Evolutionary conservation across 2,329 filamentous ascomycete species (phyloP), one percentile per base, ranked within the genome.

Genomic region (Fusarium kyushuense): DNA sequence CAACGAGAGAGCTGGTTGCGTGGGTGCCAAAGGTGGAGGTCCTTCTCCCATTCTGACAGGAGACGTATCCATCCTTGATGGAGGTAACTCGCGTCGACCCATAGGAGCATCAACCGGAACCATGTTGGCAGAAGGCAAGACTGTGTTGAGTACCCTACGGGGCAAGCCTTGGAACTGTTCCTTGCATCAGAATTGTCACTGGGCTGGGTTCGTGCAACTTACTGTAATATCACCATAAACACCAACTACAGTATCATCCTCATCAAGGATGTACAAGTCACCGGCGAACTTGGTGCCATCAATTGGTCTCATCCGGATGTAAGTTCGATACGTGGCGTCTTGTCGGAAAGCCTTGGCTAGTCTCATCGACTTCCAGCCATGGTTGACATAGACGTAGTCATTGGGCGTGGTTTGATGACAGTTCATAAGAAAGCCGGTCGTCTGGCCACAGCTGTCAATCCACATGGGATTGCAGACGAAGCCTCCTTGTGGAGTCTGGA

Each of bases 341-440:
- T 57, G 40, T 9, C 67, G 53, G 2, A 67, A 53, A 10, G 19
- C 52, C 4, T 82, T 41, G 1, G 53, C 79, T 64, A 87, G 83
- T 32, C 83, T 79, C 70, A 87, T 76, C 3, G 81, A 83, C 33
- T 83, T 83, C 87, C 87, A 89, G 33, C 86, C 86, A 69, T 89
- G 87, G 14, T 86, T 87, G 71, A 89, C 86, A 75, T 82, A 89
- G 49, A 88, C 84, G 7, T 84, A 86, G 64, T 88, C 85, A n/a
- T 87, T 79, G 17, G 81, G 84, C 1, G 72, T 73, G 10, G 58
- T 69, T 2, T 88, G 86, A 10, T 84, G 85, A 11, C 82, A 86
- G 67, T 89, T 89, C 76, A 88, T 81, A 60, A 89, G 85, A 76
- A 89, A 89, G 23, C 87, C 87, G 0, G 86, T 86, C 55, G 89